Conservation (phyloP, 2,329 filamentous ascomycete species). For the Epichloe bromicola region DNA sequence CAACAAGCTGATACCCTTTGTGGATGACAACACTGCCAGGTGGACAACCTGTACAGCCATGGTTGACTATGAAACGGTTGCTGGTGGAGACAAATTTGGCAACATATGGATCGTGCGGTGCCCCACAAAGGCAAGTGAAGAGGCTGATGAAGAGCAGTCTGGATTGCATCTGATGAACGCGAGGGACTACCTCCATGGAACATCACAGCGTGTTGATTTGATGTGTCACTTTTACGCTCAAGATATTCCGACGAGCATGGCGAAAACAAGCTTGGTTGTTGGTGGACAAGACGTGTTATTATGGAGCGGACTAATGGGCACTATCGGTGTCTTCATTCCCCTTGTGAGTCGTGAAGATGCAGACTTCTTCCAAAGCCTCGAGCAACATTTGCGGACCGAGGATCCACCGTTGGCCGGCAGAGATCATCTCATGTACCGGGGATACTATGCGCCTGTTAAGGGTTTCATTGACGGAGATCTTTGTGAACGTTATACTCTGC, state of each 20-base stretch:
- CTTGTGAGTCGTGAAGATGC: slow-evolving; percentile 87
- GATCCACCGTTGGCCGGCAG: slow-evolving; percentile 80
- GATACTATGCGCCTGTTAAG: slow-evolving; percentile 94
- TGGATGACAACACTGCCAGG: slow-evolving; percentile 74
- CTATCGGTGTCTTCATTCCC: slow-evolving; percentile 83
- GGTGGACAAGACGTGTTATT: slow-evolving; percentile 84
- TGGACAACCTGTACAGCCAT: slow-evolving; percentile 88
- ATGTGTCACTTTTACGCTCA: slow-evolving; percentile 84
- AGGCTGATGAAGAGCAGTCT: slow-evolving; percentile 83
- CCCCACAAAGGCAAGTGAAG: slow-evolving; percentile 71
- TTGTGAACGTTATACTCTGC: slow-evolving; percentile 77
- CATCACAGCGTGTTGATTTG: slow-evolving; percentile 70
- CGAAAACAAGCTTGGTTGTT: slow-evolving; percentile 79
- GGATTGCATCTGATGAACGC: slow-evolving; percentile 87
- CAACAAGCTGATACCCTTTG: slow-evolving; percentile 87
- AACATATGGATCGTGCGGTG: slow-evolving; percentile 90
- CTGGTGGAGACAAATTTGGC: slow-evolving; percentile 94
- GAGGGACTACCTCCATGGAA: slow-evolving; percentile 77
- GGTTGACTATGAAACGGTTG: slow-evolving; percentile 94
- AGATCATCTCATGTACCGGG: slow-evolving; percentile 89
- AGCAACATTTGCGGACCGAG: slow-evolving; percentile 74
- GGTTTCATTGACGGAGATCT: slow-evolving; percentile 94
- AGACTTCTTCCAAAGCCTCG: slow-evolving; percentile 93
- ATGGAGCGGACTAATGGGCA: slow-evolving; percentile 91
- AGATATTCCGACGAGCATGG: slow-evolving; percentile 81